phyloP scores from a whole-genome alignment of 495 filamentous ascomycete genomes.

The Gamarada debralockiae region DNA sequence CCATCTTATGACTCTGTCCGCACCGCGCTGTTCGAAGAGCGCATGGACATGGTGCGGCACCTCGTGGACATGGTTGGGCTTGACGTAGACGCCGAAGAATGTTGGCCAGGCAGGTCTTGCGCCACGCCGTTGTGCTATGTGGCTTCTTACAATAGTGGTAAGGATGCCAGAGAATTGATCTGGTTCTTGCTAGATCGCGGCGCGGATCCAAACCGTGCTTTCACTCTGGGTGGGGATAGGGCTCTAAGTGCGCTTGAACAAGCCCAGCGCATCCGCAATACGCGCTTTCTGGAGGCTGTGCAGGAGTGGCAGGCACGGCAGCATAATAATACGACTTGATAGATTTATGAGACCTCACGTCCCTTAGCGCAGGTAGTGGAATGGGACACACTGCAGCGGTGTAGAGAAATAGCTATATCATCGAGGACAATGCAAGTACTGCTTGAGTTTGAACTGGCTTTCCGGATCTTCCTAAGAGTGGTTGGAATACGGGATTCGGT shows the following conservation, averaged over 20 bases:
- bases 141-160: neutral
- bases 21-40: neutral
- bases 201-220: constrained; percentile 5
- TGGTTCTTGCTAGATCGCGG: constrained; percentile 12
- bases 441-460: too few relatives aligned
- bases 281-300: constrained; percentile 9
- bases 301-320: constrained; percentile 8
- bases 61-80: constrained; percentile 12
- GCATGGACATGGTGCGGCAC: constrained; percentile 12
- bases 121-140: constrained; percentile 8
- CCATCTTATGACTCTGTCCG: neutral
- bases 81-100: constrained; percentile 10
- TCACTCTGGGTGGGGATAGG: neutral
- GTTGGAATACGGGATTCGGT: too few relatives aligned
- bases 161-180: neutral
- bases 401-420: too few relatives aligned
- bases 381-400: too few relatives aligned
- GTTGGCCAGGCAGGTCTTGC: neutral
- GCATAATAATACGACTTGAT: neutral
- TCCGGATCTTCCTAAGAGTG: too few relatives aligned
- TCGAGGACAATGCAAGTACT: too few relatives aligned
- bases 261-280: neutral
- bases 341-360: neutral
- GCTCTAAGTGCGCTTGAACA: neutral
- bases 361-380: too few relatives aligned